Evolutionary conservation across 805 yeast genomes (phyloP).

Genomic region (Cyberlindnera maritima): DNA sequence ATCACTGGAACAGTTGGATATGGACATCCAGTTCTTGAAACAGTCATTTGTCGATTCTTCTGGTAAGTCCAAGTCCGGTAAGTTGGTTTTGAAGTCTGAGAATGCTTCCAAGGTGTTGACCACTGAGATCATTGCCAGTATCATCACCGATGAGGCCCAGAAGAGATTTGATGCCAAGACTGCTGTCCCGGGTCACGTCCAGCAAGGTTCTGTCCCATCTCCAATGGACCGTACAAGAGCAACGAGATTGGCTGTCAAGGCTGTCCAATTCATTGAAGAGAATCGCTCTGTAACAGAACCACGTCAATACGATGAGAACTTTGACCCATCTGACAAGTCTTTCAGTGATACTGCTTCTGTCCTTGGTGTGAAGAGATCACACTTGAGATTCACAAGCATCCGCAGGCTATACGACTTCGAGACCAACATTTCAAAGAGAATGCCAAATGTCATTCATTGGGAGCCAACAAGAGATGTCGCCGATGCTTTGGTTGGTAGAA

Average conservation of each 20-base stretch:
- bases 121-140: conserved; percentile 78
- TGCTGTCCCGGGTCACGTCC: conserved; percentile 97
- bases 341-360: conserved; percentile 66
- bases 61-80: conserved; percentile 51
- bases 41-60: conserved; percentile 45
- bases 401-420: conserved; percentile 81
- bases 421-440: conserved; percentile 75
- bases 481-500: conserved; percentile 80
- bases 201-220: conserved; percentile 95
- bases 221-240: conserved; percentile 92
- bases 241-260: conserved; percentile 85
- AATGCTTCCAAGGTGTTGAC: conserved; percentile 82
- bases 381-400: conserved; percentile 70
- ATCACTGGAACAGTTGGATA: conserved; percentile 54
- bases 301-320: conserved; percentile 44
- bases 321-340: conserved; percentile 35
- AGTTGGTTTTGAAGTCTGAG: conserved; percentile 73
- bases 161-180: conserved; percentile 86
- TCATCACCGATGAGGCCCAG: conserved; percentile 73
- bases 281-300: conserved; percentile 46
- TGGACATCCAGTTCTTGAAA: conserved; percentile 56
- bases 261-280: conserved; percentile 78
- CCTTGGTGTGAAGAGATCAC: conserved; percentile 77
- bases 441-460: conserved; percentile 92
- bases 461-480: conserved; percentile 67